Base-by-base conservation (phyloP, 495 filamentous ascomycete genomes). In the Tuber umbilicatum region DNA sequence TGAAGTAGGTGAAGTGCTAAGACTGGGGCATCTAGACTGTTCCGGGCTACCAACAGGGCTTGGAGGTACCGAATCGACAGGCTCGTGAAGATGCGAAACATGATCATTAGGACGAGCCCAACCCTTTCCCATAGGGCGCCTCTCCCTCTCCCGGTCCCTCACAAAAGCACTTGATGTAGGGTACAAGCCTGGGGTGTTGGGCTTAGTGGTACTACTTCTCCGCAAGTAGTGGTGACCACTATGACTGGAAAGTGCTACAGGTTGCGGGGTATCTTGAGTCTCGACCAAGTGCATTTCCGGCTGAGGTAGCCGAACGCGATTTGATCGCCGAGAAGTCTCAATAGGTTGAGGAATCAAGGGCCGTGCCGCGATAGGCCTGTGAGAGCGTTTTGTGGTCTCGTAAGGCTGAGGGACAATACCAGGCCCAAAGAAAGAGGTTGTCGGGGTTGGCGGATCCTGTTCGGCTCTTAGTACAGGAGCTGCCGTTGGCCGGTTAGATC, bases 51-150 rank as follows among this genome's bases (percentile, higher is more conserved):
- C 69, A n/a, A 71, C 73, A 10, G 81, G 81, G 69, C 81, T 82
- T 5, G 81, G 75, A 17, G 81, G 81, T 17, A 74, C 73, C 14
- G 81, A 82, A 68, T 82, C 81, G 41, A 82, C 73, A n/a, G 81
- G 81, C 40, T 82, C 81, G 27, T 78, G 75, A 55, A 82, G 74
- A 82, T 82, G 81, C n/a, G 73, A 82, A 41, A 82, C 81, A 69
- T 82, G 81, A 73, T 82, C 81, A n/a, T 70, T 69, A 45, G 81
- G 74, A n/a, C 75, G 78, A 39, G 75, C 75, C 70, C 72, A 73
- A 60, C 72, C 74, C 70, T 80, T 79, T 42, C 74, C 76, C 40
- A 79, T 68, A 72, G 77, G 73, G 27, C 76, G 73, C 37, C 78
- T 80, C 68, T 76, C 75, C 55, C 78, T 81, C 68, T 81, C 79